Evolutionary conservation across 2,329 filamentous ascomycete genomes (phyloP).

Genomic region (Diaporthe vexans): DNA sequence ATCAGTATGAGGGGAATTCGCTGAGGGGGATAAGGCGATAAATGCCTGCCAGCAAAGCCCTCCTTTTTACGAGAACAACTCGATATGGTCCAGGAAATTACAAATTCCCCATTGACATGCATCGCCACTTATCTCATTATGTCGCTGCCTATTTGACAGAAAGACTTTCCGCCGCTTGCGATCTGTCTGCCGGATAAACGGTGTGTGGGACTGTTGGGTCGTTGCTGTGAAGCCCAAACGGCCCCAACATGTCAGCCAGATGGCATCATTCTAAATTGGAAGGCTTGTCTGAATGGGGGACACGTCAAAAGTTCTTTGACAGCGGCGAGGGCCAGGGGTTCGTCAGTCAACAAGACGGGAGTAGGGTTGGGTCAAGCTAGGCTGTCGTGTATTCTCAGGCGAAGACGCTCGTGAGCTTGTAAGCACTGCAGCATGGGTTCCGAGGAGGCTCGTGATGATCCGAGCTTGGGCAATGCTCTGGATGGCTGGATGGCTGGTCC

Average conservation of each 20-base stretch:
- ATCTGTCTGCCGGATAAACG: not conserved
- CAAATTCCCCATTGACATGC: not conserved
- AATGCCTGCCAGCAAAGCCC: too few species aligned
- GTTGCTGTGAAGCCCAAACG: not conserved
- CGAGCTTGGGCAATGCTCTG: not conserved
- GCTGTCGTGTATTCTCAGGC: not conserved
- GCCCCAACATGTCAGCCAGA: not conserved
- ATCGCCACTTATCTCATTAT: not conserved
- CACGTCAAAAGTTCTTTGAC: too few species aligned
- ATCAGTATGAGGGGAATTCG: not conserved
- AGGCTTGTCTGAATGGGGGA: too few species aligned
- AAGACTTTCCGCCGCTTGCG: not conserved
- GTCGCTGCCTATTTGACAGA: not conserved
- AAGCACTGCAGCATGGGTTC: not conserved
- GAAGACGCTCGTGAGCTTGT: not conserved
- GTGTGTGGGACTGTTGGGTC: not conserved
- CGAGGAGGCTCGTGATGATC: not conserved
- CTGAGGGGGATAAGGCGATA: not conserved
- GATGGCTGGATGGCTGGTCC: not conserved
- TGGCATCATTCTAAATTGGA: not conserved
- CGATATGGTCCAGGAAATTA: not conserved
- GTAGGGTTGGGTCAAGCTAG: not conserved
- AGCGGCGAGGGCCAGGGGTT: not conserved
- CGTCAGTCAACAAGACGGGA: not conserved
- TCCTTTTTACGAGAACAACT: not conserved